Evolutionary conservation across 1,284 basidiomycete genomes (phyloP), one percentile per base, ranked within the genome.

Genomic region (Malassezia slooffiae): DNA sequence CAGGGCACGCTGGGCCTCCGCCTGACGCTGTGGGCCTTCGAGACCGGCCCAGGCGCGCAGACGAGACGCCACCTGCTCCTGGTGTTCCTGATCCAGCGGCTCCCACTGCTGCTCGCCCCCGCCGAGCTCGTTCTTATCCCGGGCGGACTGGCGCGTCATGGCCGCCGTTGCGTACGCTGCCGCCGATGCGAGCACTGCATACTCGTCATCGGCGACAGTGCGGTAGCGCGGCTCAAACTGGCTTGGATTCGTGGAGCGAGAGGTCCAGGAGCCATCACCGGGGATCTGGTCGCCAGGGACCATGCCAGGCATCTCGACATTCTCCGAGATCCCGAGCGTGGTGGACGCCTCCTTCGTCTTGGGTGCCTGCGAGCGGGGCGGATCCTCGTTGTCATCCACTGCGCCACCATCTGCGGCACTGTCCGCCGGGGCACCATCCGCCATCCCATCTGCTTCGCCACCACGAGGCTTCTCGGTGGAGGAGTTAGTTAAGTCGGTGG

Each of bases 31-130:
- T 12, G 53, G 57, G 5, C 62, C 62, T 27, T 66, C 55, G n/a
- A 66, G 54, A 8, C 62, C 62, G 10, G 61, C 62, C 61, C 57
- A 62, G 6, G 59, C 60, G 3, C 51, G 35, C 3, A 62, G 51
- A 42, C 55, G 56, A n/a, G 33, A 41, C 3, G 58, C 58, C 11
- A 62, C 54, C 4, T 42, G 45, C 20, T 50, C 55, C 34, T 60
- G 58, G 27, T 58, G 54, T 1, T 46, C 50, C 2, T 44, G 52
- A 3, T 44, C 35, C 20, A 62, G 54, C 7, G 55, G 50, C 26
- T 48, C 42, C 52, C 43, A 56, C 3, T 21, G 12, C 22, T 11
- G 42, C n/a, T n/a, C n/a, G n/a, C n/a, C n/a, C n/a, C 34, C 43
- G 12, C 11, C 24, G 20, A 20, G 31, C 15, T 34, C 31, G 10